These are phyloP conservation scores for Colletotrichum cuscutae DNA, from an alignment of 2,329 filamentous ascomycete genomes.

Conservation along the genomic window DNA sequence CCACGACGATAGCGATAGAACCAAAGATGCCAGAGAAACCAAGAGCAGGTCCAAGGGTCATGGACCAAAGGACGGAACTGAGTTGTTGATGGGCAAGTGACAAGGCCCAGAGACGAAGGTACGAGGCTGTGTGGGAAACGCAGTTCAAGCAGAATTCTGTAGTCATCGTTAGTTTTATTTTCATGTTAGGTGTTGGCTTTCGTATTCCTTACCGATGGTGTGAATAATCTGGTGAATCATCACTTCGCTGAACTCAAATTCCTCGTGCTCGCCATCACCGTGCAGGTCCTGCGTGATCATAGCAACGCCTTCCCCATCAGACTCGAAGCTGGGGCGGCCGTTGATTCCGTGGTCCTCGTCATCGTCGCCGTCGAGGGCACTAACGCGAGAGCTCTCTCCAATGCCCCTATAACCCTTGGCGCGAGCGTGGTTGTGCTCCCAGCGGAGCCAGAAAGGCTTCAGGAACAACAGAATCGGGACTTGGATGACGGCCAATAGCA, in stretches of 20 bases:
- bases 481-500: constrained; percentile 85
- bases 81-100: constrained; percentile 98
- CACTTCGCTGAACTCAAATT: constrained; percentile 96
- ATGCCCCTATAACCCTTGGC: constrained; percentile 93
- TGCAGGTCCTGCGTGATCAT: constrained; percentile 89
- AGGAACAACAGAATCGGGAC: constrained; percentile 92
- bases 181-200: not conserved
- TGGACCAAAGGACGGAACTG: constrained; percentile 93
- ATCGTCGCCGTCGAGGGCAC: constrained; percentile 89
- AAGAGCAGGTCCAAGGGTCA: constrained; percentile 89
- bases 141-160: constrained; percentile 98
- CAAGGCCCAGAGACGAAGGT: constrained; percentile 97
- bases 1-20: constrained; percentile 81
- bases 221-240: constrained; percentile 99
- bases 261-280: constrained; percentile 84
- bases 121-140: constrained; percentile 97
- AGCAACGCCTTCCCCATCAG: constrained; percentile 84
- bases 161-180: constrained; percentile 42
- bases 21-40: constrained; percentile 72
- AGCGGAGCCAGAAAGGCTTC: constrained; percentile 95
- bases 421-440: constrained; percentile 90
- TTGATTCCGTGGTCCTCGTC: constrained; percentile 76
- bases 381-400: constrained; percentile 87
- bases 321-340: constrained; percentile 59
- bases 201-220: constrained; percentile 82